Base-by-base conservation (phyloP, 2,329 filamentous ascomycete genomes). In the Stemphylium vesicarium region DNA sequence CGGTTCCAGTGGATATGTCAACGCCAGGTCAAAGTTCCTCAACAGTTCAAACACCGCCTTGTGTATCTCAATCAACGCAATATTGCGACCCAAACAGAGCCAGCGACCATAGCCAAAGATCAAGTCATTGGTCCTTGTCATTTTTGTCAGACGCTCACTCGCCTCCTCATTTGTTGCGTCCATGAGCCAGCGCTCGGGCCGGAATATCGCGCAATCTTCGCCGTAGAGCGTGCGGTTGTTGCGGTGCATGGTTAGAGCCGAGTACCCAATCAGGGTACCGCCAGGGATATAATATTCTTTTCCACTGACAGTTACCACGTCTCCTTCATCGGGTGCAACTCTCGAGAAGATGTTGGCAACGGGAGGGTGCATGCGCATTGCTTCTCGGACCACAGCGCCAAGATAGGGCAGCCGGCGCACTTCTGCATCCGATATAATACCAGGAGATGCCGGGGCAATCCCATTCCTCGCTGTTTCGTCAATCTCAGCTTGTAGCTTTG, bases 111-210 rank as follows among this genome's bases (percentile, higher is more conserved):
- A 68, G 3, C 75, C 74, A 53, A 76, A 77, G 4, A 76, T 64
- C 59, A 77, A 60, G 12, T 75, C 72, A 24, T 71, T 71, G 0
- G 63, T 68, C 42, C 59, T 65, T 16, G 56, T 57, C 75, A 77
- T 77, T 10, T 58, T 53, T 13, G 62, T 59, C 16, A 73, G 48
- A 7, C 65, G 60, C 16, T 68, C 67, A 26, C 67, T 66, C 22
- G 62, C 65, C n/a, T 39, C 59, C 4, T 53, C 53, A 7, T 50
- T 32, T 2, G 38, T 60, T 8, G 69, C 56, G 10, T 73, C 64
- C 3, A 72, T 38, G 3, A 82, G 61, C 80, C 81, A 84, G 13
- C 81, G 69, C 67, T 83, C 81, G 0, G 81, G 82, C 1, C 78
- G 74, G 65, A 82, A 84, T 3, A 74, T 62, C 4, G 77, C 70